Evolutionary conservation across 176 grass and related monocot species (phyloP), one percentile per base, ranked within the genome.

Genomic region (Lolium rigidum): DNA sequence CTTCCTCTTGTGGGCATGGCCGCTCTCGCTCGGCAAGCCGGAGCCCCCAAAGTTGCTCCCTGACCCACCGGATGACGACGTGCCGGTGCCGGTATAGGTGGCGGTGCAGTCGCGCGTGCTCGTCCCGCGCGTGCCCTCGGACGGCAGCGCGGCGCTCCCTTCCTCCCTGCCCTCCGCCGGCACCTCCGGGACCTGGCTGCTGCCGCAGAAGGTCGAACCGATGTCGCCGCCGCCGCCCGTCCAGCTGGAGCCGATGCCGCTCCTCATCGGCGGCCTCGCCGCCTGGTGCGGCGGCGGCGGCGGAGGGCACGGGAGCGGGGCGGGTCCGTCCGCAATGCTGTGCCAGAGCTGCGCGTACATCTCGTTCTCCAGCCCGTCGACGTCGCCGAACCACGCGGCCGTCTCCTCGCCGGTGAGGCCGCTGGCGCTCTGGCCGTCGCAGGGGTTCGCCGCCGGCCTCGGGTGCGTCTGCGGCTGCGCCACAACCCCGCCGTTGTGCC

Each of bases 331-430:
- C 55, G 70, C 78, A 48, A 96, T 91, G 70, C 81, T 93, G 80
- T 77, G 87, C 86, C 95, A 99, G 71, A 95, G 95, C 83, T 96
- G 92, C n/a, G 94, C 87, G 85, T 89, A 94, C 4, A 96, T 82
- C 37, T 95, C 91, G 81, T 91, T 94, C 56, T 92, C 96, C 9
- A 95, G 85, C 59, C 72, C 85, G 85, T 91, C 89, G 80, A 84
- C 89, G 78, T 94, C 90, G 59, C 90, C 92, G 70, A 99, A 99
- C 97, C 94, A 99, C 80, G 88, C 76, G 9, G 90, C 86, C 3
- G 86, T 81, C 50, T 92, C 94, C 78, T 95, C 94, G 77, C 69
- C 90, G 58, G 88, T 88, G 71, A 91, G 78, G 38, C 78, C 69
- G 76, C 87, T 87, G 55, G 65, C 28, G 69, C 85, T 83, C 25